Conservation (phyloP, 306 rosid genomes). For the Mimosa pudica region DNA sequence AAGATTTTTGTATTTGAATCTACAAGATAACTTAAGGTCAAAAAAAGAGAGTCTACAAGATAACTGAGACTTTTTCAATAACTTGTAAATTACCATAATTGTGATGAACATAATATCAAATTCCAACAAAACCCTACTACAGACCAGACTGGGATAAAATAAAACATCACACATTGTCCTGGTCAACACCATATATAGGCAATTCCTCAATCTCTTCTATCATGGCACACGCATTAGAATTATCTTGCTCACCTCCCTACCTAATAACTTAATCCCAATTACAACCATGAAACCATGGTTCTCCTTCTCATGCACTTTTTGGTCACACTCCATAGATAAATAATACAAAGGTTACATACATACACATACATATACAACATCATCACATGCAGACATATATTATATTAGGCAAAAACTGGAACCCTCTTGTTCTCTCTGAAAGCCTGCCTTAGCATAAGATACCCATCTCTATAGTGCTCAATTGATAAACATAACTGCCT, state of each 20-base stretch:
- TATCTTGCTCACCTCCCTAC: slow-evolving; percentile 25
- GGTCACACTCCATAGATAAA: slow-evolving; percentile 15
- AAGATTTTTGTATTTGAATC: background rate
- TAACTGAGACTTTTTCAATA: background rate
- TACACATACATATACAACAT: background rate
- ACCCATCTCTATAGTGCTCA: slow-evolving; percentile 73
- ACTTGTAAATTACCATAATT: background rate
- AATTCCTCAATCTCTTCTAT: slow-evolving; percentile 12
- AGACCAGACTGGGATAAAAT: slow-evolving; percentile 8
- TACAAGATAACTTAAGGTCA: background rate
- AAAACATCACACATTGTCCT: background rate
- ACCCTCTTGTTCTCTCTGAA: slow-evolving; percentile 58
- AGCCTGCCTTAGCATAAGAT: slow-evolving; percentile 63
- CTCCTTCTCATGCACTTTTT: background rate
- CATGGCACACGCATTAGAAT: slow-evolving; percentile 3
- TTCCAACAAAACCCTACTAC: background rate
- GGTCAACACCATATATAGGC: slow-evolving; percentile 22
- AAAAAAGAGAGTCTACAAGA: background rate
- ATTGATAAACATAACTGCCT: slow-evolving; percentile 89
- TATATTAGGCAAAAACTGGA: slow-evolving; percentile 56
- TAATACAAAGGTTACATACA: background rate
- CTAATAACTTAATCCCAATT: slow-evolving; percentile 24
- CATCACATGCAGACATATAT: background rate
- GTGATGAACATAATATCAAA: background rate
- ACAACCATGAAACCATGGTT: slow-evolving; percentile 32